These are phyloP conservation scores for Phytophthora fragariae DNA, from an alignment of 352 stramenopile species.

Conservation along the genomic window DNA sequence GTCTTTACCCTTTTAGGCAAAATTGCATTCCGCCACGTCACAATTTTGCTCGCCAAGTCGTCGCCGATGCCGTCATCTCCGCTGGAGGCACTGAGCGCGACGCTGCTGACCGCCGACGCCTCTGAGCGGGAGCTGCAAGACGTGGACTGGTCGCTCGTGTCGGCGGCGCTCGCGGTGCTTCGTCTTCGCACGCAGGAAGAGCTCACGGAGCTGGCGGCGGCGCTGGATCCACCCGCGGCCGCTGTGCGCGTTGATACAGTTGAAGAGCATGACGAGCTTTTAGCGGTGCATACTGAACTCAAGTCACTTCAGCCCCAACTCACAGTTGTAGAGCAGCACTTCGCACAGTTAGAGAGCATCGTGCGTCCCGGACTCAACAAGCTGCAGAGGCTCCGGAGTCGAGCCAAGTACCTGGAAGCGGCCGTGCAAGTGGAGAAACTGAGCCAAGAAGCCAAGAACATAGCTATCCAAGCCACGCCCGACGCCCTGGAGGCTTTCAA, in stretches of 20 bases:
- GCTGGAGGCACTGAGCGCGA: conserved; percentile 31
- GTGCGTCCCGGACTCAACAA: conserved; percentile 40
- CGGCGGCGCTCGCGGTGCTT: conserved; percentile 23
- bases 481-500: conserved; percentile 58
- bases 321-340: conserved; percentile 49
- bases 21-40: neutral
- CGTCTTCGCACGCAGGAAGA: conserved; percentile 27
- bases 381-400: conserved; percentile 47
- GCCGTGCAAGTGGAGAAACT: conserved; percentile 64
- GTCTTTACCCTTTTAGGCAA: neutral
- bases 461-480: conserved; percentile 49
- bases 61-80: neutral
- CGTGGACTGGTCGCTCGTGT: conserved; percentile 33
- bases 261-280: conserved; percentile 29
- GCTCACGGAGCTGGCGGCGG: conserved; percentile 26
- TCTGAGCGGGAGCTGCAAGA: conserved; percentile 25
- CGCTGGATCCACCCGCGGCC: conserved; percentile 12
- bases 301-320: conserved; percentile 33
- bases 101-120: conserved; percentile 26
- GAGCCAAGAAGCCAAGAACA: conserved; percentile 49
- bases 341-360: conserved; percentile 51
- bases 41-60: neutral
- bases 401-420: conserved; percentile 53
- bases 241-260: conserved; percentile 2
- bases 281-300: conserved; percentile 23